Base-by-base conservation (phyloP, 371 early-diverging fungal genomes). In the Fennellomyces sp. region DNA sequence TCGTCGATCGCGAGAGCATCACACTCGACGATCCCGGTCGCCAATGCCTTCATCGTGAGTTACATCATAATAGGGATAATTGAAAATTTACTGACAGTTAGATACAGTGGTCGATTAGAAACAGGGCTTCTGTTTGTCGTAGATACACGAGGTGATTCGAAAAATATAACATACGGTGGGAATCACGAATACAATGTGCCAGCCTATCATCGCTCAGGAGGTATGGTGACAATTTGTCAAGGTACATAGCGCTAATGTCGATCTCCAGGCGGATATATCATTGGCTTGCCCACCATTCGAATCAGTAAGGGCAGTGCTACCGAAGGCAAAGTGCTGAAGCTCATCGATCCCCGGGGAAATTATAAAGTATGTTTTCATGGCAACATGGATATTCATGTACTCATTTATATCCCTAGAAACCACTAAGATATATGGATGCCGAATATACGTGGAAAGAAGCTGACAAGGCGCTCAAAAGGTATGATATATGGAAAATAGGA, bases 91-190 rank as follows among this genome's bases (percentile, higher is more conserved):
- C 12, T 15, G 13, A 15, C 15, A 35, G 15, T 48, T 29, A 42
- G 7, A 4, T 30, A 21, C 36, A 58, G 56, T 23, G 58, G 45
- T 13, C 15, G 42, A n/a, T 47, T 75, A 29, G 66, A 63, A 19
- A 69, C 69, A 4, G 76, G 77, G 10, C 36, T 68, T 1, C 38
- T 60, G 2, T 75, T 73, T 56, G 57, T 67, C 17, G 65, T 76
- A 15, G 80, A 76, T 41, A 68, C 30, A 30, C 58, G 63, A 39
- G 86, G 86, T 5, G 86, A 85, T 49, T 25, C 45, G 3, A 71
- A 78, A 38, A 65, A 67, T 25, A 27, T 76, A 1, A 60, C 51
- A 1, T 85, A 81, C 52, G 83, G 82, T 6, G 63, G 67, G 2
- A 60, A 70, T 8, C 60, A 78, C 48, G 42, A 50, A 2, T 70